Evolutionary conservation across 2,329 filamentous ascomycete species (phyloP).

Genomic region (Pseudogymnoascus destructans): DNA sequence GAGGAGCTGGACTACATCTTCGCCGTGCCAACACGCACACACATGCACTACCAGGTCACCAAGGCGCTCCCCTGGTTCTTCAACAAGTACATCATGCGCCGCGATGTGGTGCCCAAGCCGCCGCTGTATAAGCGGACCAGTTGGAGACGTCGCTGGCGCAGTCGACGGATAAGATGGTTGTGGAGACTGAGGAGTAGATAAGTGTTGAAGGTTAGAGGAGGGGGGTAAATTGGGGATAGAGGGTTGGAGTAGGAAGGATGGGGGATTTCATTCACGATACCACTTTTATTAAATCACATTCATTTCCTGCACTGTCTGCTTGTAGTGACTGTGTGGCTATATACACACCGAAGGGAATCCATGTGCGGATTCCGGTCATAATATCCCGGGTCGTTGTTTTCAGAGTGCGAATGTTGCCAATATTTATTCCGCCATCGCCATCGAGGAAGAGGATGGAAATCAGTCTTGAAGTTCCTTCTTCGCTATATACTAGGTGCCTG

Average conservation of each 20-base stretch:
- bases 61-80: constrained; percentile 46
- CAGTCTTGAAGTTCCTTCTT: too few species aligned
- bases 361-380: too few species aligned
- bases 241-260: neutral
- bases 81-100: constrained; percentile 21
- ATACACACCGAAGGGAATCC: neutral
- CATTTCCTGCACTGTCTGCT: neutral
- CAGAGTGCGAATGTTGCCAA: too few species aligned
- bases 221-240: neutral
- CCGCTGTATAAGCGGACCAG: constrained; percentile 33
- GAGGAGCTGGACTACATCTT: constrained; percentile 34
- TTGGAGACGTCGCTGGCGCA: neutral
- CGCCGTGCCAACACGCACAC: constrained; percentile 17
- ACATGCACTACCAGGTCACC: constrained; percentile 24
- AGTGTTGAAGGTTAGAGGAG: too few species aligned
- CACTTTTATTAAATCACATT: neutral
- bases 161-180: neutral
- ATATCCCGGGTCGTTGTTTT: too few species aligned
- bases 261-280: neutral
- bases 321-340: neutral
- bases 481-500: too few species aligned
- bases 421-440: too few species aligned
- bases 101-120: constrained; percentile 34
- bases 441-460: too few species aligned
- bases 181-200: neutral